phyloP scores from a whole-genome alignment of 2,329 filamentous ascomycete species.

The Chlorencoelia australis region DNA sequence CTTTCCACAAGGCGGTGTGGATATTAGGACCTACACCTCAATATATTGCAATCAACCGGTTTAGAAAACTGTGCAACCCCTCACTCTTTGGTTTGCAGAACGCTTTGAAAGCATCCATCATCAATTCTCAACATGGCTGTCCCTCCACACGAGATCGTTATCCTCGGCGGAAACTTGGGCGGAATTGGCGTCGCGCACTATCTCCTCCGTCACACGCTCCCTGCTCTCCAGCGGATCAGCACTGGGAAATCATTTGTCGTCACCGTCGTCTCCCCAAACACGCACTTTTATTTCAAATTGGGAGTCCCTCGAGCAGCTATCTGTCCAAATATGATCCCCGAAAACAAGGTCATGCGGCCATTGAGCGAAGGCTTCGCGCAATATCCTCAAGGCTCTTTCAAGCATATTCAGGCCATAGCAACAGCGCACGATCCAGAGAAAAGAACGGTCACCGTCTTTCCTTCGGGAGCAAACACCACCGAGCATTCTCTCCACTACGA shows the following conservation, averaged over 20 bases:
- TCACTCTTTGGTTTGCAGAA: neutral
- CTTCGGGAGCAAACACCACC: conserved; percentile 1
- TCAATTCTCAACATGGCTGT: no score
- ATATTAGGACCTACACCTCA: neutral
- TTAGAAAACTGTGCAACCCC: neutral
- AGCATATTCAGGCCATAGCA: conserved; percentile 34
- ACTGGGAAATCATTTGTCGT: conserved; percentile 29
- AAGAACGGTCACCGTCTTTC: conserved; percentile 27
- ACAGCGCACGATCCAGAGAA: conserved; percentile 27
- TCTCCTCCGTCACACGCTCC: conserved; percentile 39
- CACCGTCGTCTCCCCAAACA: conserved; percentile 34
- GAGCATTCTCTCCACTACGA: conserved; percentile 29
- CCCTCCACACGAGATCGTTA: conserved; percentile 34
- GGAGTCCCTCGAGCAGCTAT: conserved; percentile 38
- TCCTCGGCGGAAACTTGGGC: conserved; percentile 42
- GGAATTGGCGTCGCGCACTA: conserved; percentile 41
- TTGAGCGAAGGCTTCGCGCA: conserved; percentile 31
- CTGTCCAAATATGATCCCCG: conserved; percentile 33
- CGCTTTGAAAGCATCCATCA: conserved; percentile 1
- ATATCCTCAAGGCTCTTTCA: conserved; percentile 30
- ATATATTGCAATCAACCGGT: neutral
- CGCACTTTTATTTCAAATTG: conserved; percentile 33
- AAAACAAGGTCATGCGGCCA: conserved; percentile 35
- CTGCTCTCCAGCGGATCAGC: conserved; percentile 27
- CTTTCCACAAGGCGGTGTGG: neutral